Conservation (phyloP, 31 red algal genomes). For the Porphyra umbilicalis region DNA sequence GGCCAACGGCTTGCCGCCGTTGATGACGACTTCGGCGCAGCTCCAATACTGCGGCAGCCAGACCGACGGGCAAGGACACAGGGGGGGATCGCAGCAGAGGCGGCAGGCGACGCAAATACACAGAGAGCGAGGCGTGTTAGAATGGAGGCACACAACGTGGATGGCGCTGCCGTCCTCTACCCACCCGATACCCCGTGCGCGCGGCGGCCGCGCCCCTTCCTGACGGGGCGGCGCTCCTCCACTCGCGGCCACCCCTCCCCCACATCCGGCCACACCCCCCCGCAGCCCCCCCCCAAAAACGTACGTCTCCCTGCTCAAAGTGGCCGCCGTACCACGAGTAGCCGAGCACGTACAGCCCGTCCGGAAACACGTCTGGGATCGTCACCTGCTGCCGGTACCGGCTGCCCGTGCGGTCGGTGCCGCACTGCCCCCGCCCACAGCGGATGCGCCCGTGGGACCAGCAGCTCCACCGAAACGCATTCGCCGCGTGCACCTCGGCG, state of each 20-base stretch:
- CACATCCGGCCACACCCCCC: too few relatives aligned
- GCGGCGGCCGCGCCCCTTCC: too few relatives aligned
- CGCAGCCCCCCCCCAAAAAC: too few relatives aligned
- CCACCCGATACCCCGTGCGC: too few relatives aligned
- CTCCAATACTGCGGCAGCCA: slow-evolving; percentile 7
- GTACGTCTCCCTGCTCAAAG: background rate
- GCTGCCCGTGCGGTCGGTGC: background rate
- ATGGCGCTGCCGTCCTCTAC: too few relatives aligned
- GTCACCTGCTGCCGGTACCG: slow-evolving; percentile 3
- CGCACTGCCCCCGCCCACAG: background rate
- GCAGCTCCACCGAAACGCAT: slow-evolving; percentile 38
- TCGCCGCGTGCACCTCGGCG: slow-evolving; percentile 8
- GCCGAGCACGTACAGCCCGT: slow-evolving; percentile 17
- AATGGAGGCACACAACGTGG: too few relatives aligned
- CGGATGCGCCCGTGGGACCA: slow-evolving; percentile 7
- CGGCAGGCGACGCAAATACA: too few relatives aligned
- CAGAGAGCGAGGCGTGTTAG: too few relatives aligned
- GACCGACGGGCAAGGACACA: too few relatives aligned
- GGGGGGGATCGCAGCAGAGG: too few relatives aligned
- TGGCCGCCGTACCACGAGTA: slow-evolving; percentile 16
- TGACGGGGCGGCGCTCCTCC: too few relatives aligned
- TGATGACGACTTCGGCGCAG: background rate
- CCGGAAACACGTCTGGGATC: slow-evolving; percentile 14
- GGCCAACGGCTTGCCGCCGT: slow-evolving; percentile 4
- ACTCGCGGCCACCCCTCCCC: too few relatives aligned